These are phyloP conservation scores for Nemania abortiva DNA, from an alignment of 2,329 filamentous ascomycete genomes.

Conservation along the genomic window DNA sequence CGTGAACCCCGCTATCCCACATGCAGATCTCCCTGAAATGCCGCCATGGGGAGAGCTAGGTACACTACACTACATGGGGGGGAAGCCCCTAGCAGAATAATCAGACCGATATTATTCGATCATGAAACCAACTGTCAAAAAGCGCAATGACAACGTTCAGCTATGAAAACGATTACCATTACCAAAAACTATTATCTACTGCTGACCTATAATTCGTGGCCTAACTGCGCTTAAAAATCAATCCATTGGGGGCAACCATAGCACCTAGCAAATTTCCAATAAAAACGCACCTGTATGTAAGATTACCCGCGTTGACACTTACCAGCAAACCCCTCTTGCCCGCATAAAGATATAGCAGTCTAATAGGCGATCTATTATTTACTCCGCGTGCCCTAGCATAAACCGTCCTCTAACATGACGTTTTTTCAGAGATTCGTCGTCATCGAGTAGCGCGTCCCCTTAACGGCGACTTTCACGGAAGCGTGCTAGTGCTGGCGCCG, in stretches of 20 bases:
- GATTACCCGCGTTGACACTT: too few relatives aligned
- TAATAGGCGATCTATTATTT: slow-evolving; percentile 2
- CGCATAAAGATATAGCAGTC: too few relatives aligned
- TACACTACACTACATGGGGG: not conserved
- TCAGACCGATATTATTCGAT: not conserved
- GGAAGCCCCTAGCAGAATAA: not conserved
- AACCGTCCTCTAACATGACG: not conserved
- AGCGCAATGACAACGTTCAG: not conserved
- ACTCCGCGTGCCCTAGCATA: slow-evolving; percentile 10
- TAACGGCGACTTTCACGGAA: slow-evolving; percentile 24
- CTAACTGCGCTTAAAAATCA: not conserved
- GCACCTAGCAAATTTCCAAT: too few relatives aligned
- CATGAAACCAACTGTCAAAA: not conserved
- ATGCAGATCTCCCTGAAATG: not conserved
- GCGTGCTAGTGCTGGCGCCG: slow-evolving; percentile 29
- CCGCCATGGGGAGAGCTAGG: too few relatives aligned
- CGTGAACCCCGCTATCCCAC: slow-evolving; percentile 22
- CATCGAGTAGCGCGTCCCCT: not conserved
- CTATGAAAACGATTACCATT: not conserved
- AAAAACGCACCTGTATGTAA: too few relatives aligned
- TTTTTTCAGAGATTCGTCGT: not conserved
- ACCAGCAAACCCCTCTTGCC: too few relatives aligned
- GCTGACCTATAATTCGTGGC: not conserved
- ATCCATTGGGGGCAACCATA: not conserved
- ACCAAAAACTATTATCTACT: not conserved